These are phyloP conservation scores for Aspergillus homomorphus DNA, from an alignment of 495 filamentous ascomycete species.

Conservation along the genomic window DNA sequence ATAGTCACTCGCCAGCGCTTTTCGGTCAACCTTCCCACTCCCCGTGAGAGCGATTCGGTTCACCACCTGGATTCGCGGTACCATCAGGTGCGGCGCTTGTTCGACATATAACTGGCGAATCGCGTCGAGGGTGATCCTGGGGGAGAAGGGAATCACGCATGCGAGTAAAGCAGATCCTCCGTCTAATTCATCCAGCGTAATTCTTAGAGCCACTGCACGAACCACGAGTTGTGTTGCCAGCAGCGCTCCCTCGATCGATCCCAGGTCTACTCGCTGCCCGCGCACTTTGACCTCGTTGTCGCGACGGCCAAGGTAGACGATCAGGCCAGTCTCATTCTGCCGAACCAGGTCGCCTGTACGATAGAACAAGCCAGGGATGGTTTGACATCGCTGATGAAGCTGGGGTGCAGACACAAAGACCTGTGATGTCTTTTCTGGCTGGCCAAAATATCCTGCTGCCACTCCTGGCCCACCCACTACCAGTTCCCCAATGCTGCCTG, in stretches of 20 bases:
- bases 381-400: not conserved
- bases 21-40: constrained; percentile 20
- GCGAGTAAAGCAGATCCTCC: constrained; percentile 13
- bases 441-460: constrained; percentile 40
- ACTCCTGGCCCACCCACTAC: constrained; percentile 41
- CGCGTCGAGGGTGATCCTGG: not conserved
- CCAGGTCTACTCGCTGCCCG: constrained; percentile 47
- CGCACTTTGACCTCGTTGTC: constrained; percentile 47
- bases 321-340: constrained; percentile 21
- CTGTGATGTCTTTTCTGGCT: constrained; percentile 28
- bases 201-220: not conserved
- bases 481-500: constrained; percentile 42
- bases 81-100: constrained; percentile 13
- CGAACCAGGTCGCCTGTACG: constrained; percentile 21
- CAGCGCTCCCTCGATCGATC: constrained; percentile 35
- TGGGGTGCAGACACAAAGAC: constrained; percentile 28
- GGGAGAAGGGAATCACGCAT: constrained; percentile 4
- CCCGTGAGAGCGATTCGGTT: constrained; percentile 16
- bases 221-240: not conserved
- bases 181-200: not conserved
- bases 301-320: constrained; percentile 28
- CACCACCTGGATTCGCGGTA: constrained; percentile 16
- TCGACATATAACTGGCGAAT: not conserved
- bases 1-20: constrained; percentile 5
- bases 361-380: constrained; percentile 9